phyloP scores from a whole-genome alignment of 1,139 yeast genomes.

The Petasospora fabianii region DNA sequence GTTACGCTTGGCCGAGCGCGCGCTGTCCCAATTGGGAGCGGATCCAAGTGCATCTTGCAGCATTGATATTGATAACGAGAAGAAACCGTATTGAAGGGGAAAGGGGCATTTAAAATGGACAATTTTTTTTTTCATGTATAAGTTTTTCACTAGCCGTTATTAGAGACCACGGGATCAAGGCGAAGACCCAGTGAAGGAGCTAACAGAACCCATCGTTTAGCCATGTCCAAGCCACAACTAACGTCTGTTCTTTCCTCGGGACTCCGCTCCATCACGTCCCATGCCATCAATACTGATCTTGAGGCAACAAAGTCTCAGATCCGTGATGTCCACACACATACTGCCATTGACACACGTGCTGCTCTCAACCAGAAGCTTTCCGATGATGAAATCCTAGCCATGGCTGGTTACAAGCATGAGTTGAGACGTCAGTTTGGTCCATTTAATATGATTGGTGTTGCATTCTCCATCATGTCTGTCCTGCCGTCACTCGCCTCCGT shows the following conservation, averaged over 20 bases:
- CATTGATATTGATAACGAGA: no score
- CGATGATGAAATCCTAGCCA: constrained; percentile 24
- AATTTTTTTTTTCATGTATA: no score
- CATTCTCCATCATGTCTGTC: constrained; percentile 38
- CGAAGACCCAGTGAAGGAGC: no score
- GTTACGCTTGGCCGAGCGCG: no score
- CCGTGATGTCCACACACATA: constrained; percentile 17
- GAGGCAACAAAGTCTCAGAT: constrained; percentile 10
- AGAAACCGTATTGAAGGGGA: no score
- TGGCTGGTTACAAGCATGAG: constrained; percentile 19
- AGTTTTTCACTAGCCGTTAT: no score
- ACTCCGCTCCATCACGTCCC: constrained; percentile 14
- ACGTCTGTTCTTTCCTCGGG: constrained; percentile 10
- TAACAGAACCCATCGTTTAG: no score
- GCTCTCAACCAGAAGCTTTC: constrained; percentile 10
- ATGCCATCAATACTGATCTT: constrained; percentile 13
- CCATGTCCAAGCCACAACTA: no score
- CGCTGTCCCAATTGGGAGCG: no score
- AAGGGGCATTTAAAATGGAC: no score
- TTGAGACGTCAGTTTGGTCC: constrained; percentile 16
- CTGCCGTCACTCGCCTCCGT: constrained; percentile 45
- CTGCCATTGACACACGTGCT: constrained; percentile 17
- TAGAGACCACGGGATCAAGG: no score
- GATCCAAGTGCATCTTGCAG: no score
- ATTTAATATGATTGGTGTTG: constrained; percentile 19